phyloP scores from a whole-genome alignment of 2,329 filamentous ascomycete species.

The Aspergillus tamarii region DNA sequence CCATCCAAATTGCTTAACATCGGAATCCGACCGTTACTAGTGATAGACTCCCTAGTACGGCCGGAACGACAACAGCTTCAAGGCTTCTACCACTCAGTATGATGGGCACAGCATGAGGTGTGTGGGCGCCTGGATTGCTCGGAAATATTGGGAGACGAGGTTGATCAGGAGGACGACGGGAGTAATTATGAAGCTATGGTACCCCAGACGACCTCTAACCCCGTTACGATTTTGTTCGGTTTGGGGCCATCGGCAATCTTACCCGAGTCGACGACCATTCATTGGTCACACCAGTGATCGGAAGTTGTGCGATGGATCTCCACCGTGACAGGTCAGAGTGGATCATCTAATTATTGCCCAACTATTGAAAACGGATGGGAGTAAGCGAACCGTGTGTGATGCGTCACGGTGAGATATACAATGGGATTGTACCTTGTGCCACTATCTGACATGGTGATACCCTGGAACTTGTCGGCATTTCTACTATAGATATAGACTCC shows the following conservation, averaged over 20 bases:
- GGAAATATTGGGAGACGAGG: not conserved
- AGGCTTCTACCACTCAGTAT: not conserved
- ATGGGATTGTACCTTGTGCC: no score
- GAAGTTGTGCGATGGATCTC: not conserved
- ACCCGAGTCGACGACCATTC: not conserved
- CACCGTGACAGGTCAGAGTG: not conserved
- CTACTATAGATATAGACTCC: no score
- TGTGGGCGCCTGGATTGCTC: not conserved
- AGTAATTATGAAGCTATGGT: not conserved
- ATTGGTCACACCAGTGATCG: not conserved
- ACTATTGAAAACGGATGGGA: not conserved
- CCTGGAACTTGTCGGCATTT: no score
- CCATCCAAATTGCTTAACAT: no score
- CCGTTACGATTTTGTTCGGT: no score
- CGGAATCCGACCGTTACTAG: no score
- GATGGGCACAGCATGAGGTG: not conserved
- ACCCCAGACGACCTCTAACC: not conserved
- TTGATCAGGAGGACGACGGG: not conserved
- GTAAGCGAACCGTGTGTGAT: no score
- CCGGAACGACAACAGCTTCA: not conserved
- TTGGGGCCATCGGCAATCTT: not conserved
- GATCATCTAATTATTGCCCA: not conserved
- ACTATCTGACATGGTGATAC: no score
- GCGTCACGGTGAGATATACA: no score
- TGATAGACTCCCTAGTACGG: not conserved